Percentiles rank a stretch among this genome's conserved stretches.
phyloP scores from a whole-genome alignment of 1,139 yeast genomes.

The Kodamaea alishanica region DNA sequence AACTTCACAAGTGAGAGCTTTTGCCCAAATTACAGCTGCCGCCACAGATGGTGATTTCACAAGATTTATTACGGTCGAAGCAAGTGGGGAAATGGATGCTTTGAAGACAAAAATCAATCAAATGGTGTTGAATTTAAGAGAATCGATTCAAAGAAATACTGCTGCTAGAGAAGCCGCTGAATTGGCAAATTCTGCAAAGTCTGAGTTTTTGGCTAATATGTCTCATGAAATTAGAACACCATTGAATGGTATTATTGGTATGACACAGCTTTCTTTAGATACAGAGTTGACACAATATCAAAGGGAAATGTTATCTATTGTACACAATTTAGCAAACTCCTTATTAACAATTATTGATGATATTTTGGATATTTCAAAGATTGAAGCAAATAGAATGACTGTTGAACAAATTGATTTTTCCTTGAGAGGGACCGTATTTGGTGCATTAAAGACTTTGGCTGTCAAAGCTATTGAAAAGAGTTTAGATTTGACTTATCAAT shows the following conservation, averaged over 20 bases:
- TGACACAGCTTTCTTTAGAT: slow-evolving; percentile 85
- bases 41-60: slow-evolving; percentile 94
- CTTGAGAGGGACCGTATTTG: slow-evolving; percentile 79
- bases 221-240: slow-evolving; percentile 92
- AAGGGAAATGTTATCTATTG: slow-evolving; percentile 84
- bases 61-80: slow-evolving; percentile 84
- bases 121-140: slow-evolving; percentile 85
- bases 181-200: slow-evolving; percentile 83
- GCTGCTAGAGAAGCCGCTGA: slow-evolving; percentile 95
- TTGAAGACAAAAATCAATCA: slow-evolving; percentile 85
- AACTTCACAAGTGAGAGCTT: slow-evolving; percentile 89
- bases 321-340: slow-evolving; percentile 80
- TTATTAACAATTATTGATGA: slow-evolving; percentile 83
- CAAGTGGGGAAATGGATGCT: slow-evolving; percentile 92
- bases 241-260: slow-evolving; percentile 88
- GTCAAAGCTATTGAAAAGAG: slow-evolving; percentile 86
- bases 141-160: slow-evolving; percentile 84
- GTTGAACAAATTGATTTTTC: slow-evolving; percentile 86
- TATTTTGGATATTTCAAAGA: slow-evolving; percentile 84
- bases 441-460: slow-evolving; percentile 81
- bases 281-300: slow-evolving; percentile 86
- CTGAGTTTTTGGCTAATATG: slow-evolving; percentile 87
- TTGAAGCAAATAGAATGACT: slow-evolving; percentile 90
- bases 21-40: slow-evolving; percentile 90
- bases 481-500: slow-evolving; percentile 72